A percentile compares a stretch with the other conserved stretches of the same genome.
Evolutionary conservation across 176 grass and related monocot species (phyloP).

Genomic region (Poa annua): DNA sequence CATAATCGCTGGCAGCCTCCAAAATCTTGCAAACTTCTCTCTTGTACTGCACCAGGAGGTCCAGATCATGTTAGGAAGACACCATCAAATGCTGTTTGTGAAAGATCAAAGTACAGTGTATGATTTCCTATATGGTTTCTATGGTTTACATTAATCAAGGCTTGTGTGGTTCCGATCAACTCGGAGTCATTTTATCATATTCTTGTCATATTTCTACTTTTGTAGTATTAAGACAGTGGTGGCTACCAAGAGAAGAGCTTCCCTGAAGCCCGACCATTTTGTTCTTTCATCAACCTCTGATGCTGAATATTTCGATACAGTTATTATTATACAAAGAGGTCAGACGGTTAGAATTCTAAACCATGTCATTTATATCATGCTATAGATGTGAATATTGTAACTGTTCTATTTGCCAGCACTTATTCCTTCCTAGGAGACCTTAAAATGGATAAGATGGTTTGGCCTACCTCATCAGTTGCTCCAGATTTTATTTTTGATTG

Average conservation of each 20-base stretch:
- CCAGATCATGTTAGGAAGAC: conserved; percentile 38
- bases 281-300: conserved; percentile 30
- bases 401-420: not conserved
- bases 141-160: conserved; percentile 22
- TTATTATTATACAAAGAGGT: conserved; percentile 17
- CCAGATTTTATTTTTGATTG: conserved; percentile 99
- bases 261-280: conserved; percentile 4
- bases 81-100: conserved; percentile 41
- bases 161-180: conserved; percentile 30
- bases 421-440: conserved; percentile 33
- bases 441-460: conserved; percentile 30
- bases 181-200: conserved; percentile 24
- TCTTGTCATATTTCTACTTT: conserved; percentile 28
- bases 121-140: conserved; percentile 12
- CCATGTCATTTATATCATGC: conserved; percentile 20
- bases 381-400: conserved; percentile 20
- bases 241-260: not conserved
- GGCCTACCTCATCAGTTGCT: conserved; percentile 78
- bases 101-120: conserved; percentile 25
- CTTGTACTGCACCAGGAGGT: conserved; percentile 68
- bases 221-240: not conserved
- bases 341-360: conserved; percentile 26
- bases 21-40: conserved; percentile 83
- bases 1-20: conserved; percentile 61
- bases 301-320: conserved; percentile 25